These are phyloP conservation scores for Suillus occidentalis DNA, from an alignment of 768 basidiomycete genomes.

Conservation along the genomic window DNA sequence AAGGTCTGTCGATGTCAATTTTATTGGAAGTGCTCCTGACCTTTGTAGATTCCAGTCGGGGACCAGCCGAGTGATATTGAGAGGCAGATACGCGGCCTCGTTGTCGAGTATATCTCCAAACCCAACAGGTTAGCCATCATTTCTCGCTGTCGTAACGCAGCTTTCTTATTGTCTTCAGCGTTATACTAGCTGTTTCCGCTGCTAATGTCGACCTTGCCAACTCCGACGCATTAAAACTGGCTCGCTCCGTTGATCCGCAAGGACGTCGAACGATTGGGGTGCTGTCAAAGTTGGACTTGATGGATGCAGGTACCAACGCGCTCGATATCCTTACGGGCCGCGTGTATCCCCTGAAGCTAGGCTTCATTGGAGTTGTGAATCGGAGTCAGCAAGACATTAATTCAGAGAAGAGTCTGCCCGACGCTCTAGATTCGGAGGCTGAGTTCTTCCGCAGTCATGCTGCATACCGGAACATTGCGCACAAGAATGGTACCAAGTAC, in stretches of 20 bases:
- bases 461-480: slow-evolving; percentile 93
- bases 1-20: slow-evolving; percentile 57
- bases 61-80: slow-evolving; percentile 99
- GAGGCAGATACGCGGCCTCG: slow-evolving; percentile 89
- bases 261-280: slow-evolving; percentile 96
- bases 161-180: slow-evolving; percentile 45
- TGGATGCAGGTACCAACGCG: slow-evolving; percentile 99
- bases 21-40: slow-evolving; percentile 1
- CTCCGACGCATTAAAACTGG: slow-evolving; percentile 96
- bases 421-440: slow-evolving; percentile 80
- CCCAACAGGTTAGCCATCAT: slow-evolving; percentile 75
- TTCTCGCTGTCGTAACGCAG: background rate
- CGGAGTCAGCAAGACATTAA: slow-evolving; percentile 98
- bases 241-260: slow-evolving; percentile 92
- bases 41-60: slow-evolving; percentile 81
- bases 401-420: slow-evolving; percentile 77
- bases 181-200: slow-evolving; percentile 94
- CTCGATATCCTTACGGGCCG: slow-evolving; percentile 94
- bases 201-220: slow-evolving; percentile 99
- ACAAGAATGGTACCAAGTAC: slow-evolving; percentile 97
- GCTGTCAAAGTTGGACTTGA: slow-evolving; percentile 95
- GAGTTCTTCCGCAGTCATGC: slow-evolving; percentile 91
- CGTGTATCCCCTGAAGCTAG: slow-evolving; percentile 96
- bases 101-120: slow-evolving; percentile 95
- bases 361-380: slow-evolving; percentile 98